Conservation (phyloP, 2,329 filamentous ascomycete genomes). For the Proliferodiscus dingleyae region DNA sequence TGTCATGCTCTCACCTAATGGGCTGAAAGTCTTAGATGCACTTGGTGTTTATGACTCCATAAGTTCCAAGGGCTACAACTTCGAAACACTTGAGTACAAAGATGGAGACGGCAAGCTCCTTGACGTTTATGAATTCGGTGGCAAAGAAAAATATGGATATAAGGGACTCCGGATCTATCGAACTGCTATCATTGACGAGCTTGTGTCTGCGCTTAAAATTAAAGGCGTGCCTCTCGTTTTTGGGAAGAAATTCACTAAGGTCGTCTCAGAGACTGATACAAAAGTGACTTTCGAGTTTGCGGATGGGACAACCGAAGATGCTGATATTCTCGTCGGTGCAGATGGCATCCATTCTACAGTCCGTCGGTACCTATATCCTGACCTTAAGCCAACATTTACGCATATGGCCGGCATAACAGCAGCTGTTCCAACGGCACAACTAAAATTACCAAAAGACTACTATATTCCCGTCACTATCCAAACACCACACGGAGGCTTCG, state of each 20-base stretch:
- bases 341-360: slow-evolving; percentile 58
- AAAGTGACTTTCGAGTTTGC: slow-evolving; percentile 43
- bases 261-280: slow-evolving; percentile 37
- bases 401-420: slow-evolving; percentile 39
- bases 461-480: slow-evolving; percentile 18
- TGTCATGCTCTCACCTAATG: slow-evolving; percentile 56
- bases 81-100: slow-evolving; percentile 45
- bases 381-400: slow-evolving; percentile 45
- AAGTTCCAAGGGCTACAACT: slow-evolving; percentile 41
- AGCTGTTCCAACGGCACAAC: slow-evolving; percentile 20
- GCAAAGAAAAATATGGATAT: slow-evolving; percentile 45
- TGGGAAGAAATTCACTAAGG: slow-evolving; percentile 41
- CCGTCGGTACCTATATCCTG: slow-evolving; percentile 45
- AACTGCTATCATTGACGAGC: slow-evolving; percentile 44
- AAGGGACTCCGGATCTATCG: slow-evolving; percentile 50
- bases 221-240: slow-evolving; percentile 41
- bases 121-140: slow-evolving; percentile 45
- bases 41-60: slow-evolving; percentile 45
- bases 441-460: slow-evolving; percentile 17
- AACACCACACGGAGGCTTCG: slow-evolving; percentile 39
- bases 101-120: slow-evolving; percentile 31
- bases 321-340: slow-evolving; percentile 47
- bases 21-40: slow-evolving; percentile 47
- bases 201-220: slow-evolving; percentile 38
- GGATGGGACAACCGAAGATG: slow-evolving; percentile 38